A percentile compares a stretch with the other conserved stretches of the same genome.
These are phyloP conservation scores for Cryptococcus floricola DNA, from an alignment of 1,284 basidiomycete genomes.

Conservation along the genomic window DNA sequence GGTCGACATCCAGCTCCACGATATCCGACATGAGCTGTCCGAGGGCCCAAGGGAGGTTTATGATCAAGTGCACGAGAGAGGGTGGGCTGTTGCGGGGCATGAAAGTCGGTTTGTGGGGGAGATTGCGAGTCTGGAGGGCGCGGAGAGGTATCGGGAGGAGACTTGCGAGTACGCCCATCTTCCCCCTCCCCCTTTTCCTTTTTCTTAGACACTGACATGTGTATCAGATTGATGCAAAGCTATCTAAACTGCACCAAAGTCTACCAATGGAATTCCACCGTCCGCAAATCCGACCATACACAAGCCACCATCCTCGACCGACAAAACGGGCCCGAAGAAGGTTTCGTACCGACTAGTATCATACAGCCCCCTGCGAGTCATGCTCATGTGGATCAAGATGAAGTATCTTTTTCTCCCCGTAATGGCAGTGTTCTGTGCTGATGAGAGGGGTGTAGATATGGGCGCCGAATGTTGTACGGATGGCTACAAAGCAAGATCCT, in stretches of 20 bases:
- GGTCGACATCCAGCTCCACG: background rate
- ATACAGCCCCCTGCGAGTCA: constrained; percentile 20
- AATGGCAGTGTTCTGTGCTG: background rate
- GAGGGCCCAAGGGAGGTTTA: background rate
- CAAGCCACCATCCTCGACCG: constrained; percentile 8
- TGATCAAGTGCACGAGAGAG: constrained; percentile 21
- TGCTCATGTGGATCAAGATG: constrained; percentile 37
- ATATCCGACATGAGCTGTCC: background rate
- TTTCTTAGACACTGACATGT: background rate
- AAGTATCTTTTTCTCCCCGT: constrained; percentile 5
- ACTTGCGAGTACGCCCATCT: constrained; percentile 17
- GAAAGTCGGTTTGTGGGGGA: constrained; percentile 8
- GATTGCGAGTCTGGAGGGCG: constrained; percentile 19
- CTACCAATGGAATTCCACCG: constrained; percentile 30
- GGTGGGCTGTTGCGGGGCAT: constrained; percentile 24
- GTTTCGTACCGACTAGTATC: constrained; percentile 11
- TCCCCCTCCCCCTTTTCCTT: background rate
- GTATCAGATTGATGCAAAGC: constrained; percentile 17
- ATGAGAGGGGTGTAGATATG: background rate
- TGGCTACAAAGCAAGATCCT: background rate
- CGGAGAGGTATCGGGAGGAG: constrained; percentile 24
- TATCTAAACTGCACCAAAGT: constrained; percentile 23
- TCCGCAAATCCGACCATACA: constrained; percentile 7
- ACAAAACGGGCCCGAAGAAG: constrained; percentile 21
- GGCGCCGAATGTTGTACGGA: background rate